Percentiles rank a stretch among this genome's conserved stretches.
These are phyloP conservation scores for Ricinus communis DNA, from an alignment of 345 rosid genomes.

Conservation along the genomic window DNA sequence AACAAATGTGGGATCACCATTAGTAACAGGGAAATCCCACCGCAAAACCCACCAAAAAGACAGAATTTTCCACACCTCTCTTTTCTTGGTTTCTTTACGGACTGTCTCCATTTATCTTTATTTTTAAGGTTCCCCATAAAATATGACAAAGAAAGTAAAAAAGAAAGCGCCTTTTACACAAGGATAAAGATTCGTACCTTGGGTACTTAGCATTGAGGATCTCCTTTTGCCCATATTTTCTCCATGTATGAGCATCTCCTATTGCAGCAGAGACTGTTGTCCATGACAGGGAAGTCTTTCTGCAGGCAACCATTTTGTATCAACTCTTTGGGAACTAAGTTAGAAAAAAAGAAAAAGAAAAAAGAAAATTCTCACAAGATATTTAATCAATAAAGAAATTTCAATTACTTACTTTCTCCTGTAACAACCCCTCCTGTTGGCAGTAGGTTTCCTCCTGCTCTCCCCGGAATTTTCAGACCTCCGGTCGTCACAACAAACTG, in stretches of 20 bases:
- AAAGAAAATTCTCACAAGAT: too few species aligned
- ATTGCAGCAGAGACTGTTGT: slow-evolving; percentile 26
- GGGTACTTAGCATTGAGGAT: slow-evolving; percentile 67
- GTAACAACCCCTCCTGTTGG: slow-evolving; percentile 65
- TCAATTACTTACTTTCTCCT: slow-evolving; percentile 78
- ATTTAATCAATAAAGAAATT: too few species aligned
- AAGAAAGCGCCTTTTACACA: too few species aligned
- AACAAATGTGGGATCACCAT: not conserved
- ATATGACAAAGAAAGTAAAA: too few species aligned
- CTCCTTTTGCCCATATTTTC: slow-evolving; percentile 85
- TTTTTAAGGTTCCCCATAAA: too few species aligned
- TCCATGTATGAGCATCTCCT: slow-evolving; percentile 73
- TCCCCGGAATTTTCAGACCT: slow-evolving; percentile 55
- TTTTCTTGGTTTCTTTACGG: too few species aligned
- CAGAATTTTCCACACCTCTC: too few species aligned
- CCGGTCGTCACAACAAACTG: slow-evolving; percentile 29
- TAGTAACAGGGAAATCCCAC: too few species aligned
- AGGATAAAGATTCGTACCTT: too few species aligned
- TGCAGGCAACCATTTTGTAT: slow-evolving; percentile 27
- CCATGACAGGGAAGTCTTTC: slow-evolving; percentile 48
- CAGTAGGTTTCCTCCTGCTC: slow-evolving; percentile 44
- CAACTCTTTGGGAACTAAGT: not conserved
- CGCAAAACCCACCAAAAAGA: too few species aligned
- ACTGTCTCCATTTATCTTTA: too few species aligned
- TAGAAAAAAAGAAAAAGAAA: not conserved